Percentiles rank a stretch among this genome's conserved stretches.
These are phyloP conservation scores for Acacia acuminata DNA, from an alignment of 306 rosid species.

Conservation along the genomic window DNA sequence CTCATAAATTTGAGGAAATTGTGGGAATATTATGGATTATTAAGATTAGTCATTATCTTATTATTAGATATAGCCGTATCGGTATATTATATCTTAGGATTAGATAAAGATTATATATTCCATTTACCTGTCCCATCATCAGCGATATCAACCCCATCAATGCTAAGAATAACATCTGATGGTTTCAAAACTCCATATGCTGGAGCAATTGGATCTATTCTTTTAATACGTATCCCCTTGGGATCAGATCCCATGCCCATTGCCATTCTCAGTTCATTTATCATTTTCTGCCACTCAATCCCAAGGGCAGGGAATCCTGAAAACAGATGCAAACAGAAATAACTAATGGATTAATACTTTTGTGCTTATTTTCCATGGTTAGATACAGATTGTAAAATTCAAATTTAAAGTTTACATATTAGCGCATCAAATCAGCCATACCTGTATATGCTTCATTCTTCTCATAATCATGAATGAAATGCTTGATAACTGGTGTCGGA, in stretches of 20 bases:
- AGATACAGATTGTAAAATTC: constrained; percentile 16
- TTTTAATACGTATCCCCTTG: constrained; percentile 94
- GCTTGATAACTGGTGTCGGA: constrained; percentile 94
- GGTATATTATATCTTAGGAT: too few species aligned
- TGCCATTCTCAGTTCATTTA: constrained; percentile 81
- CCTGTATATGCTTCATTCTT: constrained; percentile 92
- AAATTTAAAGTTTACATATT: constrained; percentile 18
- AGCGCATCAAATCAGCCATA: constrained; percentile 24
- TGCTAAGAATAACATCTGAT: constrained; percentile 90
- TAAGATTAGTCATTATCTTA: too few species aligned
- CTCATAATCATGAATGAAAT: constrained; percentile 90
- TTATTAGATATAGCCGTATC: too few species aligned
- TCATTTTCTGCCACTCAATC: constrained; percentile 99
- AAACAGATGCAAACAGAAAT: constrained; percentile 23
- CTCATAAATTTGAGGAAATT: background rate
- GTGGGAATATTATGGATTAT: too few species aligned
- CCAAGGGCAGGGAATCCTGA: constrained; percentile 94
- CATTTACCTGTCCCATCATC: constrained; percentile 92
- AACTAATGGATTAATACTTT: constrained; percentile 17
- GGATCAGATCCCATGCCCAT: constrained; percentile 84
- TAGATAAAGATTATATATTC: background rate
- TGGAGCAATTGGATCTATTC: constrained; percentile 90
- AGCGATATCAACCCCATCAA: constrained; percentile 90
- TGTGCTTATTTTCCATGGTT: constrained; percentile 1
- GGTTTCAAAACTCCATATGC: constrained; percentile 85